Percentiles rank a stretch among this genome's conserved stretches.
phyloP scores from a whole-genome alignment of 441 rosid genomes.

The Aleurites moluccanus region DNA sequence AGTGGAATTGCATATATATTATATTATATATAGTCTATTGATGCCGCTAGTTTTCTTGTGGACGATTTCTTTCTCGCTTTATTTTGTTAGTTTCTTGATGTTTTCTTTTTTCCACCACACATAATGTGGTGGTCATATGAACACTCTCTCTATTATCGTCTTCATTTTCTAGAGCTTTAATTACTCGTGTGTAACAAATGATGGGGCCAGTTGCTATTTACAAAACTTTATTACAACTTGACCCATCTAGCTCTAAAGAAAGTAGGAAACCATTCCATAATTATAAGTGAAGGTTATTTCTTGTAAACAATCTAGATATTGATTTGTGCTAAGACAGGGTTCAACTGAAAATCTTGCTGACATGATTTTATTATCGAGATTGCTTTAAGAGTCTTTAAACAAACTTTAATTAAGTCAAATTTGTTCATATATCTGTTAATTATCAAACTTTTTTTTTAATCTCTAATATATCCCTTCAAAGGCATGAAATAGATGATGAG shows the following conservation, averaged over 20 bases:
- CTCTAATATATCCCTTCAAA: slow-evolving; percentile 2
- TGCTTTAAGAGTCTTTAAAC: background rate
- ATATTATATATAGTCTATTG: too few relatives aligned
- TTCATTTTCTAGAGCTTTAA: too few relatives aligned
- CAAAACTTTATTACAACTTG: background rate
- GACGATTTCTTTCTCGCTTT: too few relatives aligned
- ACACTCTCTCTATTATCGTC: too few relatives aligned
- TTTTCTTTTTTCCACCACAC: too few relatives aligned
- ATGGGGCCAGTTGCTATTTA: background rate
- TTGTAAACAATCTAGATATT: background rate
- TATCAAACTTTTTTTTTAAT: too few relatives aligned
- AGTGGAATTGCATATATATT: too few relatives aligned
- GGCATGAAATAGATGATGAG: background rate
- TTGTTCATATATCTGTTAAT: background rate
- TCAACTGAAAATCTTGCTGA: background rate
- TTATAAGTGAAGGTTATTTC: slow-evolving; percentile 20
- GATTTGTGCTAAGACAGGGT: slow-evolving; percentile 7
- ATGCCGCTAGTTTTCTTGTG: too few relatives aligned
- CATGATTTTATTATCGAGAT: background rate
- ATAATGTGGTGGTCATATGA: too few relatives aligned
- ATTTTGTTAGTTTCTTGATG: too few relatives aligned
- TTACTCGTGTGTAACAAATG: too few relatives aligned
- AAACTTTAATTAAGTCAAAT: background rate
- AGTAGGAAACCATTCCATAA: background rate
- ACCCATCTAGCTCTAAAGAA: background rate